Conservation (phyloP, 768 basidiomycete species). For the Termitomyces sp. region DNA sequence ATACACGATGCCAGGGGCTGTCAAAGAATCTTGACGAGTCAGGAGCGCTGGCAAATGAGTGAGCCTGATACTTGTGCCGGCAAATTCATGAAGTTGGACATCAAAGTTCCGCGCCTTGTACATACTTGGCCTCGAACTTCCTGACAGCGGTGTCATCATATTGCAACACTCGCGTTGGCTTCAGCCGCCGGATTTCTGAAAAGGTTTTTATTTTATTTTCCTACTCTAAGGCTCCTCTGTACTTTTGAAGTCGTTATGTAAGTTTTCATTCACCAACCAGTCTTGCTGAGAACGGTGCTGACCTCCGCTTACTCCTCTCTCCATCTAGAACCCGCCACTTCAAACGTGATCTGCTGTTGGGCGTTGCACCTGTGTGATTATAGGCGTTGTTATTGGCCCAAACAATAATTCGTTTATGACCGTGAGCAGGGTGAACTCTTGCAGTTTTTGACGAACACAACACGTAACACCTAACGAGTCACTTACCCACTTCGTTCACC, state of each 20-base stretch:
- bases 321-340: slow-evolving; percentile 5
- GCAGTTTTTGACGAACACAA: slow-evolving; percentile 31
- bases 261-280: slow-evolving; percentile 24
- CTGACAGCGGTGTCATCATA: slow-evolving; percentile 11
- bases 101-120: slow-evolving; percentile 18
- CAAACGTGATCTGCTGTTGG: slow-evolving; percentile 6
- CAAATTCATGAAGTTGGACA: slow-evolving; percentile 18
- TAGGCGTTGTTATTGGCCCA: slow-evolving; percentile 13
- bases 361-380: slow-evolving; percentile 17
- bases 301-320: slow-evolving; percentile 12
- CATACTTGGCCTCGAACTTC: slow-evolving; percentile 14
- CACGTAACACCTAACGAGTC: slow-evolving; percentile 30
- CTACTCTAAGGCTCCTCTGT: slow-evolving; percentile 10
- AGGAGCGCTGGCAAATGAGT: slow-evolving; percentile 20
- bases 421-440: slow-evolving; percentile 28
- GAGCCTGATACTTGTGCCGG: slow-evolving; percentile 17
- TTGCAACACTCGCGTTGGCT: slow-evolving; percentile 5
- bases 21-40: slow-evolving; percentile 15
- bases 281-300: slow-evolving; percentile 15
- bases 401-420: slow-evolving; percentile 9
- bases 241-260: slow-evolving; percentile 28
- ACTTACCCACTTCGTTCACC: slow-evolving; percentile 24
- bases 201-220: slow-evolving; percentile 11
- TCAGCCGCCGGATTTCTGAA: slow-evolving; percentile 7
- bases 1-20: slow-evolving; percentile 14